Base-by-base conservation (phyloP, 2,329 filamentous ascomycete species). In the Fusarium bactridioides region DNA sequence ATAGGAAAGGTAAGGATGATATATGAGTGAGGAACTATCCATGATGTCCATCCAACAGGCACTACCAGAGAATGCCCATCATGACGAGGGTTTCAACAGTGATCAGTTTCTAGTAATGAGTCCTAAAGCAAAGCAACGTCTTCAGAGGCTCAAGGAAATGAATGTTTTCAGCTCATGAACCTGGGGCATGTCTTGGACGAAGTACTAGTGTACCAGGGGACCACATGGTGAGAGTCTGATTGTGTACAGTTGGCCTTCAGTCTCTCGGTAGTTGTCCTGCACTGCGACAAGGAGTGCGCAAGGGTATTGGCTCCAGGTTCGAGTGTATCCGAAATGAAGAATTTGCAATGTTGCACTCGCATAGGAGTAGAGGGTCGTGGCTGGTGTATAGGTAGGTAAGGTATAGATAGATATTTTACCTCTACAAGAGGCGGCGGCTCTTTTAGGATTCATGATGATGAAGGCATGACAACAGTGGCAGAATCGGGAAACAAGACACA, bases 101-200 rank as follows among this genome's bases (percentile, higher is more conserved):
- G n/a, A 15, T 19, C 29, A 57, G 15, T 59, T 47, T 50, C 45
- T 51, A 33, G 38, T 31, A 60, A 23, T 10, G 53, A 16, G 44
- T 53, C 23, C 55, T 29, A 41, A 35, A 35, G 41, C 33, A 44
- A 54, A 35, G 41, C 33, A 44, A 54, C 23, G 48, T 37, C 38
- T 53, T 53, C 41, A 53, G 38, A 53, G 45, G 65, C 61, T 67
- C 37, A 31, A 37, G 37, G 19, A 27, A 58, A 38, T 67, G 41
- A 56, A 54, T 47, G 40, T 27, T 38, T 57, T 18, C 43, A 40
- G 35, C 62, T 53, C 44, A 64, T 63, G 41, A 51, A 66, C 50
- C 53, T 35, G 62, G 44, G 58, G 57, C 45, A 64, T 77, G 69
- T 76, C 75, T 77, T 69, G 67, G 55, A 67, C 63, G 61, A 57